Conservation (phyloP, 805 yeast species). For the Ogataea dorogensis region DNA sequence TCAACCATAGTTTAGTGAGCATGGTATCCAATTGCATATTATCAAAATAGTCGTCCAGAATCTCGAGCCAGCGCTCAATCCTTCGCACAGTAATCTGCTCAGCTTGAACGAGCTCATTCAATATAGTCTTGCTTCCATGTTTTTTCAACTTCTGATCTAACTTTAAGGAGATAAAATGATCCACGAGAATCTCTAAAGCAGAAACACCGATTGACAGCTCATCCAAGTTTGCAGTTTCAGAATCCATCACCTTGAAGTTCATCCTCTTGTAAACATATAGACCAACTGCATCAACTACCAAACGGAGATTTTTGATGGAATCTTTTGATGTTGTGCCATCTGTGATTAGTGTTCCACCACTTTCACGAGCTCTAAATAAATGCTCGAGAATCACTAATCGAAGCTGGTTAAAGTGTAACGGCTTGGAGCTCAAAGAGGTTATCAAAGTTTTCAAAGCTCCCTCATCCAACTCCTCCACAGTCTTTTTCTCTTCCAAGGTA, state of each 20-base stretch:
- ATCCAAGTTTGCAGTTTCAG: background rate
- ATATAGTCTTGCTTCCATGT: constrained; percentile 15
- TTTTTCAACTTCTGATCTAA: constrained; percentile 27
- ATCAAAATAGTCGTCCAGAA: constrained; percentile 34
- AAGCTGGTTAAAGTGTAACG: constrained; percentile 30
- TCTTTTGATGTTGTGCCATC: constrained; percentile 22
- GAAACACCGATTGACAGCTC: constrained; percentile 31
- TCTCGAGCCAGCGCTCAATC: constrained; percentile 47
- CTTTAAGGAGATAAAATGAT: constrained; percentile 37
- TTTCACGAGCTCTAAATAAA: constrained; percentile 18
- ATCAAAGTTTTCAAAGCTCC: constrained; percentile 22
- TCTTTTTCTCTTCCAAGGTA: constrained; percentile 11
- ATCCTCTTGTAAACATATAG: constrained; percentile 20
- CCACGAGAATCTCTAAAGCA: constrained; percentile 44
- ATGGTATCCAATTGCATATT: background rate
- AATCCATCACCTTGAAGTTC: constrained; percentile 7
- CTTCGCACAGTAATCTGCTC: constrained; percentile 41
- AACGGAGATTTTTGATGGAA: constrained; percentile 21
- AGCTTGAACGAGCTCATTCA: constrained; percentile 36
- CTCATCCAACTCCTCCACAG: constrained; percentile 20
- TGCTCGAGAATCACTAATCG: constrained; percentile 27
- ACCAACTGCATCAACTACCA: constrained; percentile 30
- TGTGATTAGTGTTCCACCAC: constrained; percentile 26
- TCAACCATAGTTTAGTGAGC: constrained; percentile 24
- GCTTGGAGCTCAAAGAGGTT: constrained; percentile 15